Conservation (phyloP, 768 basidiomycete genomes). For the Hebeloma cylindrosporum region DNA sequence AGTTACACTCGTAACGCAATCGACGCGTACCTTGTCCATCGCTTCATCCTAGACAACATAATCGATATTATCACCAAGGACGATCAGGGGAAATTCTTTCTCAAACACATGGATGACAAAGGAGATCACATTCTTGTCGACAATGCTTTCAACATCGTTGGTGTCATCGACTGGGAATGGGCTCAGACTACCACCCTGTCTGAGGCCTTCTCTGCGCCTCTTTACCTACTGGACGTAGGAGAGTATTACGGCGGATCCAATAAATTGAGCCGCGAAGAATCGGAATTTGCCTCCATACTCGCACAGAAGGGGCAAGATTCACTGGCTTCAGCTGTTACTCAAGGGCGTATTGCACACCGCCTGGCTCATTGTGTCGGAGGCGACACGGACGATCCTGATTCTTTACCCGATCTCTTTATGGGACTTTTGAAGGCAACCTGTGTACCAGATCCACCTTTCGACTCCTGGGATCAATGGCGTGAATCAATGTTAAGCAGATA, state of each 20-base stretch:
- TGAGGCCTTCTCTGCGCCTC: slow-evolving; percentile 7
- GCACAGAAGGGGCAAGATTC: background rate
- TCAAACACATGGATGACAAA: slow-evolving; percentile 14
- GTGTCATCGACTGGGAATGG: slow-evolving; percentile 34
- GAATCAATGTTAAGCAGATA: too few relatives aligned
- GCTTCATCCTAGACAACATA: background rate
- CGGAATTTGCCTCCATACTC: background rate
- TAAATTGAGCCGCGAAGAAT: slow-evolving; percentile 1
- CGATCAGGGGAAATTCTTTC: background rate
- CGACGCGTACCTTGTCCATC: slow-evolving; percentile 1
- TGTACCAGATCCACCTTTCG: too few relatives aligned
- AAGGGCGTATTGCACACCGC: slow-evolving; percentile 3
- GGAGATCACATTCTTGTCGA: slow-evolving; percentile 25
- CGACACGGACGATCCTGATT: background rate
- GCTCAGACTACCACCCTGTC: slow-evolving; percentile 9
- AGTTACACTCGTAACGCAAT: background rate
- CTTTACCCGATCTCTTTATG: too few relatives aligned
- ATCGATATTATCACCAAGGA: background rate
- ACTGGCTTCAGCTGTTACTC: background rate
- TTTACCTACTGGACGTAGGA: slow-evolving; percentile 4
- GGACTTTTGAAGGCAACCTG: too few relatives aligned
- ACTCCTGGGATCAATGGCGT: too few relatives aligned
- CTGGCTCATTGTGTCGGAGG: slow-evolving; percentile 1
- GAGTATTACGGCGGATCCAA: slow-evolving; percentile 5
- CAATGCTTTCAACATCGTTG: slow-evolving; percentile 19